Evolutionary conservation across 768 basidiomycete species (phyloP).

Genomic region (Kockovaella imperatae): DNA sequence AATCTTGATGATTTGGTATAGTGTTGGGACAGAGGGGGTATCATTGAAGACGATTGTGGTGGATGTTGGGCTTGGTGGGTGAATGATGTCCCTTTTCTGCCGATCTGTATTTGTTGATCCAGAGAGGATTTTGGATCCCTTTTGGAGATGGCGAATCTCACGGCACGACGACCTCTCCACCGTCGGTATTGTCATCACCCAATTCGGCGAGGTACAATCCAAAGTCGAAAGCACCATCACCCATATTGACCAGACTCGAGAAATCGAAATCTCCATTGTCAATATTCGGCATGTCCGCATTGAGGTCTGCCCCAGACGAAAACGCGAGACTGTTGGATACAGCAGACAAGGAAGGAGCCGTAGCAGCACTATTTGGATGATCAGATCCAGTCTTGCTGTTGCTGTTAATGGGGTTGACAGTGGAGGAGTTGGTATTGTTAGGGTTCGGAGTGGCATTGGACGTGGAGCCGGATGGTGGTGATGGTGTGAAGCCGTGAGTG

Average conservation of each 20-base stretch:
- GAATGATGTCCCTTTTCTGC: too few relatives aligned
- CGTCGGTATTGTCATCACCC: slow-evolving; percentile 22
- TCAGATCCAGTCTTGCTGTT: too few relatives aligned
- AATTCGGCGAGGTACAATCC: slow-evolving; percentile 26
- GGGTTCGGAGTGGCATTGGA: slow-evolving; percentile 13
- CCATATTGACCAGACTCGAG: slow-evolving; percentile 1
- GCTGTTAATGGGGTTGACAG: not conserved
- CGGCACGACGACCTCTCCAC: slow-evolving; percentile 16
- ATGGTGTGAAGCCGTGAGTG: slow-evolving; percentile 17
- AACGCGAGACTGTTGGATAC: not conserved
- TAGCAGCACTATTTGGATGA: too few relatives aligned
- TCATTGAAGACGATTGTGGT: too few relatives aligned
- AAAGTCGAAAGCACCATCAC: slow-evolving; percentile 26
- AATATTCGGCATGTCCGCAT: not conserved
- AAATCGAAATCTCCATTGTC: slow-evolving; percentile 23
- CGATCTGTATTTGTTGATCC: too few relatives aligned
- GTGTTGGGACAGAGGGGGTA: too few relatives aligned
- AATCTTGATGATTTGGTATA: too few relatives aligned
- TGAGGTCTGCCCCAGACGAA: not conserved
- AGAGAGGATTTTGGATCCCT: too few relatives aligned
- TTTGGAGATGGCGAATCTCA: too few relatives aligned
- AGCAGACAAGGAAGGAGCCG: not conserved
- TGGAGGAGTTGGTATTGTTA: slow-evolving; percentile 1
- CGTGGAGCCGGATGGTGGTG: slow-evolving; percentile 19
- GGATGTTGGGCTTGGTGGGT: too few relatives aligned